Conservation (phyloP, 1,139 yeast genomes). For the Debaryomyces coudertii region DNA sequence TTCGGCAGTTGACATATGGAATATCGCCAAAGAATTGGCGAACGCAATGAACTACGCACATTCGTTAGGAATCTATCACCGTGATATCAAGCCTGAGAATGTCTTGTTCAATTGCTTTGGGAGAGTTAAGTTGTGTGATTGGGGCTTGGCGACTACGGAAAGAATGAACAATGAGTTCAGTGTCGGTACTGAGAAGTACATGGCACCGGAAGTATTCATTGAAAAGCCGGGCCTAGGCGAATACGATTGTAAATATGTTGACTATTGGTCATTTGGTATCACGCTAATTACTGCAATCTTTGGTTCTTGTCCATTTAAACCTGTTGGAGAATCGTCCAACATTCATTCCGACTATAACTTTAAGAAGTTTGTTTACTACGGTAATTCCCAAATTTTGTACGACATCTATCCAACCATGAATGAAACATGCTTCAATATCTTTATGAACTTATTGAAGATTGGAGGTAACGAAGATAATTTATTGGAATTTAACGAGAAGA, state of each 20-base stretch:
- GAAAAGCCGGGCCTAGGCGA: slow-evolving; percentile 22
- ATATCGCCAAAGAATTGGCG: slow-evolving; percentile 42
- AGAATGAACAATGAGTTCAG: slow-evolving; percentile 45
- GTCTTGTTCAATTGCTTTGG: slow-evolving; percentile 44
- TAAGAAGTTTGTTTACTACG: slow-evolving; percentile 39
- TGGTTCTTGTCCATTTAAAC: slow-evolving; percentile 50
- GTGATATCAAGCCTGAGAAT: slow-evolving; percentile 61
- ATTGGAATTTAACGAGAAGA: slow-evolving; percentile 27
- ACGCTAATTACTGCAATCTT: slow-evolving; percentile 51
- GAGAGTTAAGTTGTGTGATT: slow-evolving; percentile 54
- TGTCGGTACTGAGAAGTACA: slow-evolving; percentile 60
- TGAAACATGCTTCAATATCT: slow-evolving; percentile 35
- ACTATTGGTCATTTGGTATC: slow-evolving; percentile 48
- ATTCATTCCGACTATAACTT: slow-evolving; percentile 37
- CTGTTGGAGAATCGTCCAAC: slow-evolving; percentile 22
- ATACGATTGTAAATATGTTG: slow-evolving; percentile 42
- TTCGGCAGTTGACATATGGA: slow-evolving; percentile 27
- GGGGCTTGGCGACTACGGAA: slow-evolving; percentile 54
- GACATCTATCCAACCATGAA: slow-evolving; percentile 50
- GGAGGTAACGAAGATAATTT: slow-evolving; percentile 40
- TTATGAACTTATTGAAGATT: slow-evolving; percentile 36
- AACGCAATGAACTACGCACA: slow-evolving; percentile 47
- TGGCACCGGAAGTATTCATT: slow-evolving; percentile 55
- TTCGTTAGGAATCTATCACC: slow-evolving; percentile 48
- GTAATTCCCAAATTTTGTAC: slow-evolving; percentile 38